Conservation (phyloP, 2,329 filamentous ascomycete species). For the Pseudogymnoascus sp. region DNA sequence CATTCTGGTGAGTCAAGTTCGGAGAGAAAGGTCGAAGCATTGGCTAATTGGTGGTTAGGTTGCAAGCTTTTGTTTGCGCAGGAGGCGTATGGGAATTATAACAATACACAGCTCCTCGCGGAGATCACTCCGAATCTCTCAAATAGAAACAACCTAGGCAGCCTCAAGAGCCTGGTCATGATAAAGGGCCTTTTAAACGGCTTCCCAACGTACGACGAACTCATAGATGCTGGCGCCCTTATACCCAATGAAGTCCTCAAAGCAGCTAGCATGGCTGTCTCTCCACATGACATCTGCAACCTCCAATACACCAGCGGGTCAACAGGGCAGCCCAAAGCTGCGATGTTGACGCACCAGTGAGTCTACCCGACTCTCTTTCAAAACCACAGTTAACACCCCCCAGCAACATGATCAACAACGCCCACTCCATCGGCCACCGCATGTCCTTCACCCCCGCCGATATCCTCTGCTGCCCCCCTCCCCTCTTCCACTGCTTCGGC, state of each 20-base stretch:
- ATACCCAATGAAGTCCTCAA: conserved; percentile 45
- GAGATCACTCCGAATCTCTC: conserved; percentile 40
- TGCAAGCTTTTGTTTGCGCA: conserved; percentile 70
- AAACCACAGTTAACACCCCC: neutral
- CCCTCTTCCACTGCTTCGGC: conserved; percentile 81
- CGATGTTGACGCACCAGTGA: conserved; percentile 54
- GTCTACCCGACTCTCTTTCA: neutral
- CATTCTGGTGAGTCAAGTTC: conserved; percentile 51
- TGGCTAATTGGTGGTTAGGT: conserved; percentile 36
- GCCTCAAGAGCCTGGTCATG: conserved; percentile 48
- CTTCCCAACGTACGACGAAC: conserved; percentile 53
- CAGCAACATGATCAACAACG: conserved; percentile 25
- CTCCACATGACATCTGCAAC: conserved; percentile 63
- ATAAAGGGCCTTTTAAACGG: conserved; percentile 47
- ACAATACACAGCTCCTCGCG: conserved; percentile 53
- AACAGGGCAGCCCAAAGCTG: conserved; percentile 65
- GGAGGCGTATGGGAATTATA: conserved; percentile 57
- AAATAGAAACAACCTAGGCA: conserved; percentile 33
- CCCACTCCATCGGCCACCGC: conserved; percentile 19
- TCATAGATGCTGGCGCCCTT: conserved; percentile 44
- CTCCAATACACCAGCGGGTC: conserved; percentile 71
- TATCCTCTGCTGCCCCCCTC: conserved; percentile 72
- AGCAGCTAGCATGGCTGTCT: conserved; percentile 46
- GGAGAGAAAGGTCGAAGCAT: neutral
- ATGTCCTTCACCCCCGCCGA: conserved; percentile 56